Evolutionary conservation across 306 rosid species (phyloP), one percentile per base, ranked within the genome.

Genomic region (Quercus bicolor): DNA sequence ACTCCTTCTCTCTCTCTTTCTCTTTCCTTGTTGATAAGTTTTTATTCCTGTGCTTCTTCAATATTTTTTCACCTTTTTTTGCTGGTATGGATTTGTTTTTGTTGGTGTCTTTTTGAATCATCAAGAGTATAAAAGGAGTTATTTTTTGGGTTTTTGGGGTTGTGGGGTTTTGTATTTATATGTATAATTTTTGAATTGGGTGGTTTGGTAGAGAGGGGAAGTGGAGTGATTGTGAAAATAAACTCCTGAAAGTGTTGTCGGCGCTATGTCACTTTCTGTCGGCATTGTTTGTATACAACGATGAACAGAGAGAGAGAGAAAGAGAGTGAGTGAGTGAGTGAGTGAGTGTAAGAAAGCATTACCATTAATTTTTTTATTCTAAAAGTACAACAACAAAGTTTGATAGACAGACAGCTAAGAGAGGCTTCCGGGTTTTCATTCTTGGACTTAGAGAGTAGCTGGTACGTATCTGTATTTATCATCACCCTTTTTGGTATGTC

Each of bases 191-290:
- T 75, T 80, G 81, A 85, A 82, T 83, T 87, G 85, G 78, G 82
- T 83, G 86, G 90, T 87, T 92, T 87, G 87, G 89, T 86, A 74
- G 86, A 73, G 78, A 43, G 83, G 61, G 68, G 55, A 56, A 66
- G 61, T 78, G 72, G 43, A 16, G 13, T 1, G 37, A 18, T 16
- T 66, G 14, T 66, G 29, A 26, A 4, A 72, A 76, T 81, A 56
- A 86, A 79, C 84, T 77, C 82, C 75, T 24, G 79, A 75, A 72
- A 77, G 84, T 80, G 80, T 82, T 93, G 93, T 93, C 94, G 93
- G 97, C 93, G 93, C 89, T 69, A 85, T 88, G 94, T 91, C 93
- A 85, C 93, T 91, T 91, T 93, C 98, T 91, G 97, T 90, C 89
- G 91, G 91, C 88, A 87, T 89, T 88, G 88, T 85, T 82, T 85